Evolutionary conservation across 2,329 filamentous ascomycete species (phyloP).

Genomic region (Fusarium xyrophilum): DNA sequence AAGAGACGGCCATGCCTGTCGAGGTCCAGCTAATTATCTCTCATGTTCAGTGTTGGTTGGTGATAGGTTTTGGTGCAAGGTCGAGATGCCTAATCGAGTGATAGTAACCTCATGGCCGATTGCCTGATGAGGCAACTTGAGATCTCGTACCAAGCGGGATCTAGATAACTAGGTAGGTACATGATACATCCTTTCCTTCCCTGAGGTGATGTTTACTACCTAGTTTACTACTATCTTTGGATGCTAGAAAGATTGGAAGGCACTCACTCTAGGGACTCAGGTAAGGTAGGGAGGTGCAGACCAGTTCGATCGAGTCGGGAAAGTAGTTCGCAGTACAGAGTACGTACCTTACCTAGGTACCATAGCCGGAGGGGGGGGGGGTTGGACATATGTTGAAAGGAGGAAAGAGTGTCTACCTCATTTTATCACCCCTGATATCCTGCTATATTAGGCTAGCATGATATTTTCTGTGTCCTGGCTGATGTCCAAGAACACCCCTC

Average conservation of each 20-base stretch:
- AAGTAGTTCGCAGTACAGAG: slow-evolving; percentile 4
- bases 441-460: no score
- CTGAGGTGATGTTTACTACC: background rate
- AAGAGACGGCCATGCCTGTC: background rate
- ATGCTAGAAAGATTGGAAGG: background rate
- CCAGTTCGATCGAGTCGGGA: background rate
- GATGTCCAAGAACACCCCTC: no score
- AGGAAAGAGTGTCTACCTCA: no score
- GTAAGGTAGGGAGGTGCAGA: background rate
- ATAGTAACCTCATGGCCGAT: background rate
- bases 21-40: background rate
- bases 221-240: background rate
- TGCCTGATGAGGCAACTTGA: slow-evolving; percentile 32
- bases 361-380: no score
- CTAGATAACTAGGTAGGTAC: slow-evolving; percentile 15
- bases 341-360: background rate
- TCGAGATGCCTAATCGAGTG: slow-evolving; percentile 10
- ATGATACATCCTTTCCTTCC: background rate
- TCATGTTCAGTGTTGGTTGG: background rate
- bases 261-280: background rate
- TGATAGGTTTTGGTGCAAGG: background rate
- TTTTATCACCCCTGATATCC: no score
- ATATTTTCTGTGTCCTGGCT: no score
- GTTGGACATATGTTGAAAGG: no score
- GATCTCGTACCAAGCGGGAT: slow-evolving; percentile 32